Evolutionary conservation across 2,329 filamentous ascomycete species (phyloP).

Genomic region (Ophiocordyceps robertsii): DNA sequence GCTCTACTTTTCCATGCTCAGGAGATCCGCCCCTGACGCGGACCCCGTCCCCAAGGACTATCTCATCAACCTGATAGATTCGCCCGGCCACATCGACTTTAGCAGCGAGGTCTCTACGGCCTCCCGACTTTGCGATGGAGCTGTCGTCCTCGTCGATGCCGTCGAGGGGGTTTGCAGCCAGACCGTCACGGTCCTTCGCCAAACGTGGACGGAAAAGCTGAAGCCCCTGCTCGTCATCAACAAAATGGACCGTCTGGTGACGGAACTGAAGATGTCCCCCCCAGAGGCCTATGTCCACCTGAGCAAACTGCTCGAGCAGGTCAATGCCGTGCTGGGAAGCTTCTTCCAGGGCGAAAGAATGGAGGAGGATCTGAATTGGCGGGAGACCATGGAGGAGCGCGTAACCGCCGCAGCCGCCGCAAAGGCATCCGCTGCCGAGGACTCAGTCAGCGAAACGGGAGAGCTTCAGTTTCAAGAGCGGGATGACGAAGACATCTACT

Average conservation of each 20-base stretch:
- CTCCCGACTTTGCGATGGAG: constrained; percentile 85
- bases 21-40: constrained; percentile 55
- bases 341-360: constrained; percentile 97
- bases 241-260: constrained; percentile 92
- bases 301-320: constrained; percentile 80
- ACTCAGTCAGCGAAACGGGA: constrained; percentile 38
- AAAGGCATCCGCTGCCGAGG: constrained; percentile 35
- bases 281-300: constrained; percentile 81
- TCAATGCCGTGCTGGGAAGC: constrained; percentile 92
- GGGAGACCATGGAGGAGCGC: constrained; percentile 80
- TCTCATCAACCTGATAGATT: constrained; percentile 94
- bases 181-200: constrained; percentile 89
- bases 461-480: constrained; percentile 70
- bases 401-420: constrained; percentile 57
- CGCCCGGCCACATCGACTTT: constrained; percentile 96
- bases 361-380: constrained; percentile 95
- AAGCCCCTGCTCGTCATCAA: constrained; percentile 94
- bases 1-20: constrained; percentile 83
- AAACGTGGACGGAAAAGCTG: constrained; percentile 90
- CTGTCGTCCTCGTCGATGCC: constrained; percentile 86
- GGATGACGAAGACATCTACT: constrained; percentile 95
- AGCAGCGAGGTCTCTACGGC: constrained; percentile 96
- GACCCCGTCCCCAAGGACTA: constrained; percentile 71
- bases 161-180: constrained; percentile 98
- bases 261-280: constrained; percentile 88